Conservation (phyloP, 352 stramenopile genomes). For the Elongisporangium anandrum region DNA sequence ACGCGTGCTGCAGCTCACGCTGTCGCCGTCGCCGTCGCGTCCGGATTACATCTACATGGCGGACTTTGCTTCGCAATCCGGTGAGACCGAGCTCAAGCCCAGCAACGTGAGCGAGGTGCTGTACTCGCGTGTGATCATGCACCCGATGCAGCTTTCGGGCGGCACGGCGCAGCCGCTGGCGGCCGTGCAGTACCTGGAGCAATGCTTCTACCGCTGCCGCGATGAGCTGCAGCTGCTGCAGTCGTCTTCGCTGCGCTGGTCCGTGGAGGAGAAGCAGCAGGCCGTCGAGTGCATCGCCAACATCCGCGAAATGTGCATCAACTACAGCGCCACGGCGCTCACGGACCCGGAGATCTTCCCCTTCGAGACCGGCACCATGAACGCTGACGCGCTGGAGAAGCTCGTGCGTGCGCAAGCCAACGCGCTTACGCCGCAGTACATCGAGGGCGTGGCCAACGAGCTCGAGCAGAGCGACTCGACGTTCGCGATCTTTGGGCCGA, state of each 20-base stretch:
- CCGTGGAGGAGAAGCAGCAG: slow-evolving; percentile 40
- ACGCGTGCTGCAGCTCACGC: slow-evolving; percentile 59
- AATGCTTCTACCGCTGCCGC: slow-evolving; percentile 67
- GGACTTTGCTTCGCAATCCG: slow-evolving; percentile 21
- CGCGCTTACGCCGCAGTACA: slow-evolving; percentile 47
- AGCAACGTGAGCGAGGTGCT: slow-evolving; percentile 65
- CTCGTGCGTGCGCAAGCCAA: slow-evolving; percentile 53
- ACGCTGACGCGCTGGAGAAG: slow-evolving; percentile 66
- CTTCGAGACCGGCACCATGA: slow-evolving; percentile 59
- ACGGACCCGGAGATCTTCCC: slow-evolving; percentile 86
- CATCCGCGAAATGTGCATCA: slow-evolving; percentile 75
- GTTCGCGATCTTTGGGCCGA: slow-evolving; percentile 55
- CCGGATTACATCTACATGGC: slow-evolving; percentile 34
- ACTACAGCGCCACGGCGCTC: slow-evolving; percentile 80
- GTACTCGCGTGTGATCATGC: slow-evolving; percentile 64
- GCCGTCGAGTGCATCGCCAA: slow-evolving; percentile 45
- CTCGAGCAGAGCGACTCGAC: slow-evolving; percentile 48
- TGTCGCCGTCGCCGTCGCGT: slow-evolving; percentile 24
- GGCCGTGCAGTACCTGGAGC: slow-evolving; percentile 65
- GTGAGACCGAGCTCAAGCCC: slow-evolving; percentile 15
- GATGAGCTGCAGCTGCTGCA: slow-evolving; percentile 69
- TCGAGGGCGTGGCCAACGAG: slow-evolving; percentile 45
- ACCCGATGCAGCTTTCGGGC: slow-evolving; percentile 40
- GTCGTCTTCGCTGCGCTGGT: slow-evolving; percentile 51
- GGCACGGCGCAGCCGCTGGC: slow-evolving; percentile 48